Evolutionary conservation across 1,139 yeast species (phyloP), one percentile per base, ranked within the genome.

Genomic region (Blastobotrys niveus): DNA sequence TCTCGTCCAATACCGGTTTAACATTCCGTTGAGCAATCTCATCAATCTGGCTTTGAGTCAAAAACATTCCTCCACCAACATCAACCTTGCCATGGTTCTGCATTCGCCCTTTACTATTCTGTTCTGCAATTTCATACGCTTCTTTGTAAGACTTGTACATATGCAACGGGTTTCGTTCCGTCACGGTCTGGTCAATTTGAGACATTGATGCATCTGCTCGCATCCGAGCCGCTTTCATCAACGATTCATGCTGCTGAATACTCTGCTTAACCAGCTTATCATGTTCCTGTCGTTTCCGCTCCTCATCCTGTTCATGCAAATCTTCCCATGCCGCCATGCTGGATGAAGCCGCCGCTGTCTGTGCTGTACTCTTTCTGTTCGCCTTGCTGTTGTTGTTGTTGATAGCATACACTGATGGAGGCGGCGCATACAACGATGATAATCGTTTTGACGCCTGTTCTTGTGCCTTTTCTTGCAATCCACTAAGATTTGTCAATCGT

Each of bases 11-110:
- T n/a, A 89, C 91, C 9, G 98, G 98, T 50, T 76, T 73, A 48
- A 91, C 95, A 59, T 85, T 73, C 45, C 80, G 74, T 47, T 80
- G 69, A n/a, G 97, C 97, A 71, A 91, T 78, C 44, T 75, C 76
- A 51, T 84, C 83, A 51, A 91, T 77, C 60, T 89, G 96, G 21
- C 72, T 74, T 52, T 76, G 84, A 41, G 84, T 72, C 74, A 89
- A 79, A 58, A 76, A 77, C 54, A 86, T 73, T 2, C 97, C 97
- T 54, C 95, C 96, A 50, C 98, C 98, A 53, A 89, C 68, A 58
- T 87, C 75, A 56, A 87, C 73, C 60, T 81, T 73, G 40, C 86
- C 87, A 38, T 58, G 63, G 50, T 62, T 61, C 46, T 69, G 74
- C 47, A 76, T 60, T 56, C 88, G 72, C 56, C 76, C 79, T 46